Percentiles rank a stretch among this genome's conserved stretches.
These are phyloP conservation scores for Trametes punicea DNA, from an alignment of 768 basidiomycete species.

Conservation along the genomic window DNA sequence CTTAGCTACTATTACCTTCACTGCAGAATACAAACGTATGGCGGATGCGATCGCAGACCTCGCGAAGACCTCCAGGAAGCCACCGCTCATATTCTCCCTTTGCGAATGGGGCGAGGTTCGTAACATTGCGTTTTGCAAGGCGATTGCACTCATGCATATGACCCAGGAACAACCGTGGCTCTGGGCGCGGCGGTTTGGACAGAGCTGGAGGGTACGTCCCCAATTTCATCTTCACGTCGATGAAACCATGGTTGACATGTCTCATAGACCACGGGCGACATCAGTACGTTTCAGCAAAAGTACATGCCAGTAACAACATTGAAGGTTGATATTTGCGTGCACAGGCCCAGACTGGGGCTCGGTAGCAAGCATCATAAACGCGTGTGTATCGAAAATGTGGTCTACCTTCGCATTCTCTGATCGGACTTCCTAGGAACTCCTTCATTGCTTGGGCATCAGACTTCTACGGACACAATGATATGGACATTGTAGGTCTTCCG, in stretches of 20 bases:
- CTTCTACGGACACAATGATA: constrained; percentile 66
- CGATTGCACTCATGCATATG: neutral
- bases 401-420: neutral
- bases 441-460: constrained; percentile 60
- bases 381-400: constrained; percentile 34
- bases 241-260: neutral
- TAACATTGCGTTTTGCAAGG: neutral
- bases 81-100: constrained; percentile 56
- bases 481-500: constrained; percentile 53
- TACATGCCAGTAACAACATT: too few species aligned
- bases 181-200: constrained; percentile 58
- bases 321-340: neutral
- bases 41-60: constrained; percentile 52
- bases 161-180: constrained; percentile 56
- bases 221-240: neutral
- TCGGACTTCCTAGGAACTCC: constrained; percentile 46
- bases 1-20: neutral
- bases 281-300: constrained; percentile 26
- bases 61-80: constrained; percentile 44
- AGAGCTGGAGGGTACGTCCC: constrained; percentile 57
- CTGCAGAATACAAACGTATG: constrained; percentile 59
- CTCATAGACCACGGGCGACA: constrained; percentile 26
- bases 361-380: constrained; percentile 50
- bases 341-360: constrained; percentile 42
- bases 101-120: constrained; percentile 67